Conservation (phyloP, 129 eudicot genomes). For the Chrysanthemum lavandulifolium region DNA sequence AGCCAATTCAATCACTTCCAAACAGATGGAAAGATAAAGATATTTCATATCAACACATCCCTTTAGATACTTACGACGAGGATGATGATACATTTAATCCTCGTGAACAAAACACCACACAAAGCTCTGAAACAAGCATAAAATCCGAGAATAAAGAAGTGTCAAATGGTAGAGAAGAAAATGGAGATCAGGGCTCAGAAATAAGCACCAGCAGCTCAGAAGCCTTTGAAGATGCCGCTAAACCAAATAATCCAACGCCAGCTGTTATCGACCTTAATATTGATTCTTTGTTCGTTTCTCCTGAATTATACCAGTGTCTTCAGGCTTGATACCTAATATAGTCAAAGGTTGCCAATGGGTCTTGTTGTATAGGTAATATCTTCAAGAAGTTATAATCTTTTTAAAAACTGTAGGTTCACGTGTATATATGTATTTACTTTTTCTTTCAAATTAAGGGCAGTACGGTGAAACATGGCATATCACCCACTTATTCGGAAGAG, state of each 20-base stretch:
- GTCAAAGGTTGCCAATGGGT: constrained; percentile 95
- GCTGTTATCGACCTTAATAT: constrained; percentile 45
- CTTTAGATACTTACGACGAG: constrained; percentile 41
- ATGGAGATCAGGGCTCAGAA: constrained; percentile 50
- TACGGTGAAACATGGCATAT: constrained; percentile 85
- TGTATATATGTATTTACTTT: constrained; percentile 26
- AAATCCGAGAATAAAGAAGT: constrained; percentile 22
- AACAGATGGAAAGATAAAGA: constrained; percentile 55
- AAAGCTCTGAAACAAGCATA: constrained; percentile 15
- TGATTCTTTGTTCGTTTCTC: constrained; percentile 67
- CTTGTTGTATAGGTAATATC: constrained; percentile 78
- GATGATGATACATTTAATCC: constrained; percentile 22
- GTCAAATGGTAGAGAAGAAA: constrained; percentile 30
- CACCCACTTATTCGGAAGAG: constrained; percentile 89
- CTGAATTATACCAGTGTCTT: constrained; percentile 60
- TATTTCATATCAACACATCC: constrained; percentile 38
- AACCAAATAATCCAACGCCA: constrained; percentile 41
- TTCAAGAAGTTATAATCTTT: background rate
- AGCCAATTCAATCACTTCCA: constrained; percentile 50
- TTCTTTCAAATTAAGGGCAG: constrained; percentile 93
- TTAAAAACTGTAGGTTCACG: constrained; percentile 11
- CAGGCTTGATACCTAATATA: constrained; percentile 80
- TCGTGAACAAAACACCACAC: constrained; percentile 20
- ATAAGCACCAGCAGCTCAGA: constrained; percentile 57
- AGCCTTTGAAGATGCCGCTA: constrained; percentile 56